phyloP scores from a whole-genome alignment of 345 rosid species.

The Bretschneidera sinensis region DNA sequence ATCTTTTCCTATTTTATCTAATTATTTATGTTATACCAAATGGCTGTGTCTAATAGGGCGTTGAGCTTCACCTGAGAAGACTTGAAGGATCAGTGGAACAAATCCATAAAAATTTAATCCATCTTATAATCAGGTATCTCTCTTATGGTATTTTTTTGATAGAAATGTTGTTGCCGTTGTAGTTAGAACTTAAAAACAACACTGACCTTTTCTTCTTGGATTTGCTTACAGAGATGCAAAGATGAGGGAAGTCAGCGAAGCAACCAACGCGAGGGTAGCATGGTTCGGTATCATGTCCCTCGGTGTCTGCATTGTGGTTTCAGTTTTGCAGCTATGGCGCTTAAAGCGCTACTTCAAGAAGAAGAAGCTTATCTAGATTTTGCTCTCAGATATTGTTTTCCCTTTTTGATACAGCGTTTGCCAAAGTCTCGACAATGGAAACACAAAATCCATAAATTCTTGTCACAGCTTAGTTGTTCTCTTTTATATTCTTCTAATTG shows the following conservation, averaged over 20 bases:
- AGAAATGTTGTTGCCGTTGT: neutral
- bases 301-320: constrained; percentile 52
- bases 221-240: constrained; percentile 52
- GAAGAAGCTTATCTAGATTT: constrained; percentile 68
- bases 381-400: no score
- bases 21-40: neutral
- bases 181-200: neutral
- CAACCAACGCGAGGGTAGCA: constrained; percentile 67
- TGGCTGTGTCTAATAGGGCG: constrained; percentile 50
- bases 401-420: constrained; percentile 1
- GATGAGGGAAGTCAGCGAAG: constrained; percentile 71
- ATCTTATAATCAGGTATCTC: constrained; percentile 56
- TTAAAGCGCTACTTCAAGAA: constrained; percentile 56
- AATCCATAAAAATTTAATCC: constrained; percentile 52
- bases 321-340: constrained; percentile 56
- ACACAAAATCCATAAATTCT: neutral
- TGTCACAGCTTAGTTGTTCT: neutral
- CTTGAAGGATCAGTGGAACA: constrained; percentile 65
- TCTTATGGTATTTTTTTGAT: constrained; percentile 3
- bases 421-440: neutral
- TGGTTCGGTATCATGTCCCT: constrained; percentile 76
- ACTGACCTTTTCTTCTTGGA: neutral
- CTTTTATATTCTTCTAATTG: neutral
- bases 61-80: constrained; percentile 73
- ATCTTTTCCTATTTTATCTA: constrained; percentile 2